Conservation (phyloP, 2,329 filamentous ascomycete genomes). For the Colletotrichum musae region DNA sequence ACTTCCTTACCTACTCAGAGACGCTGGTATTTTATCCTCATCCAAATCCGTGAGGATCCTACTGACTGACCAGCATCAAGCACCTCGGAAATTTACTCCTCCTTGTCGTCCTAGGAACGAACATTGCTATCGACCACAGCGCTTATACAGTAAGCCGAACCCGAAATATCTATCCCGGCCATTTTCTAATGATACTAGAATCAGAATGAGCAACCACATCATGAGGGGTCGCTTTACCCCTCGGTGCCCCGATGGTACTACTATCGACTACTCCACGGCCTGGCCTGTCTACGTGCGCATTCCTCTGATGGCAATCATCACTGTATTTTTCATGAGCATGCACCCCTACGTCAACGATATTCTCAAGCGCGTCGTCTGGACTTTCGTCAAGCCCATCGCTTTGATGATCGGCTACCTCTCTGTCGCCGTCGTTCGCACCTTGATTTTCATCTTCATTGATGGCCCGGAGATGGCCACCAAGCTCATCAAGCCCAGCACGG, state of each 20-base stretch:
- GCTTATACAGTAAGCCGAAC: too few species aligned
- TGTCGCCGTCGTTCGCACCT: conserved; percentile 17
- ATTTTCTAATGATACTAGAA: not conserved
- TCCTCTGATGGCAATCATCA: conserved; percentile 18
- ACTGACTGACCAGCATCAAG: too few species aligned
- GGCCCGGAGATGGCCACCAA: conserved; percentile 19
- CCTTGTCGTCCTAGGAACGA: too few species aligned
- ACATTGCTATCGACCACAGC: too few species aligned
- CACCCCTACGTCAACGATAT: conserved; percentile 19
- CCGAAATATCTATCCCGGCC: too few species aligned
- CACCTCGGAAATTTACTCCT: too few species aligned
- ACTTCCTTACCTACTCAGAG: too few species aligned
- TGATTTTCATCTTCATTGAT: conserved; percentile 37
- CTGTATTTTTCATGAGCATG: conserved; percentile 24
- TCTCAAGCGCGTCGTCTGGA: conserved; percentile 21
- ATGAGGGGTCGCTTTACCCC: conserved; percentile 25
- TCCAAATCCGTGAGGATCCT: too few species aligned
- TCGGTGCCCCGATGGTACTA: conserved; percentile 12
- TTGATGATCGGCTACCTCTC: conserved; percentile 23
- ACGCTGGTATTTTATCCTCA: too few species aligned
- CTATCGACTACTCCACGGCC: conserved; percentile 25
- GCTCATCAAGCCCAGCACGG: not conserved
- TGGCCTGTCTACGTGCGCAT: conserved; percentile 31
- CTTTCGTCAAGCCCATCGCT: conserved; percentile 28
- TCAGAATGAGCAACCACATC: conserved; percentile 28